Evolutionary conservation across 306 rosid genomes (phyloP), one percentile per base, ranked within the genome.

Genomic region (Erythrophleum fordii): DNA sequence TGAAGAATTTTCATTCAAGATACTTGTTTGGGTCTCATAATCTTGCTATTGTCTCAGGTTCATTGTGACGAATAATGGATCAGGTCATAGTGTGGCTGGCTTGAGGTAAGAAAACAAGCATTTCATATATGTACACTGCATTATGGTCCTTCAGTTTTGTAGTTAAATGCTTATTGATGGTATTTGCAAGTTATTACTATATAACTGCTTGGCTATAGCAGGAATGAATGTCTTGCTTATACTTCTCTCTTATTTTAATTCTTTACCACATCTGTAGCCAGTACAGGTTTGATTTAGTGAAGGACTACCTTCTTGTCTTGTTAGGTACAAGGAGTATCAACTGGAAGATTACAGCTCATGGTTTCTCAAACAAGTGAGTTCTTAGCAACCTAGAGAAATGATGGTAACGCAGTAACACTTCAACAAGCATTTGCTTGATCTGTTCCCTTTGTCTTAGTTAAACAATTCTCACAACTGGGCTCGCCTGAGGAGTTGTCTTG

Each of bases 311-410:
- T 66, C 76, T 85, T 77, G 17, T 83, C 35, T 87, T 85, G 72
- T 82, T 85, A 95, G 99, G 86, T 95, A 91, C 82, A 95, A 95
- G 87, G 99, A 95, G 83, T 95, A 95, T 88, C 94, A 90, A 76
- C 93, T 95, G 76, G 88, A 89, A 81, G 99, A 95, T 85, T 95
- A 90, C 79, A 93, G 97, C 85, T 83, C 98, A 52, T 95, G 97
- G 97, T 95, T 93, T 79, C 87, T 93, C 83, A 95, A 93, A 82
- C 90, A 95, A 92, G 99, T 90, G 66, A 77, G 66, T 52, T 72
- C 34, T 42, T 79, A 10, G 75, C 52, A 42, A 26, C 53, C 42
- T 45, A 22, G 42, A 83, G 46, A 80, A 75, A 18, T 45, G 8
- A 51, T 70, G 48, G 26, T 76, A 55, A 45, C 45, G 58, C 18